Evolutionary conservation across 805 yeast species (phyloP).

Genomic region (Kuraishia cidri): DNA sequence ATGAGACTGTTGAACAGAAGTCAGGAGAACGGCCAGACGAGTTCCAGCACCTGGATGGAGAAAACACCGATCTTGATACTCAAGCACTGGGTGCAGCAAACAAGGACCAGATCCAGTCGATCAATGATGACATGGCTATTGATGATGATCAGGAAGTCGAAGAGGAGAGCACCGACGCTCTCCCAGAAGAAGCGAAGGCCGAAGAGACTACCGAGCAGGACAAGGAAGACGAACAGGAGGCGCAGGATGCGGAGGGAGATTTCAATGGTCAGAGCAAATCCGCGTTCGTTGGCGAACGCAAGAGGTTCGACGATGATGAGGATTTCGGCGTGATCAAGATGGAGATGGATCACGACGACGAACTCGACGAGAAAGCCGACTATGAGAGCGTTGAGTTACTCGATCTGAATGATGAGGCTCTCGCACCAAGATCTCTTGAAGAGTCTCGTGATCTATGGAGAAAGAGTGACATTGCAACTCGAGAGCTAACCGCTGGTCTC

Average conservation of each 20-base stretch:
- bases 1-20: slow-evolving; percentile 38
- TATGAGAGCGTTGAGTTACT: slow-evolving; percentile 9
- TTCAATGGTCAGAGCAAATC: slow-evolving; percentile 40
- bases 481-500: slow-evolving; percentile 76
- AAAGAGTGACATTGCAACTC: slow-evolving; percentile 74
- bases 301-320: slow-evolving; percentile 25
- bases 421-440: slow-evolving; percentile 43
- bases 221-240: slow-evolving; percentile 16
- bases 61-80: slow-evolving; percentile 67
- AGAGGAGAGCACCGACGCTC: slow-evolving; percentile 14
- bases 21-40: slow-evolving; percentile 75
- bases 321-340: slow-evolving; percentile 15
- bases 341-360: slow-evolving; percentile 22
- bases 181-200: background rate
- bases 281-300: slow-evolving; percentile 41
- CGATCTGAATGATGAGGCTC: slow-evolving; percentile 14
- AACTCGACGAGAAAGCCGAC: slow-evolving; percentile 12
- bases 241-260: slow-evolving; percentile 27
- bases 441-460: slow-evolving; percentile 79
- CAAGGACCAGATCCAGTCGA: slow-evolving; percentile 65
- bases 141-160: slow-evolving; percentile 51
- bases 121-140: slow-evolving; percentile 75
- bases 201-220: slow-evolving; percentile 8
- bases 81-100: slow-evolving; percentile 92
- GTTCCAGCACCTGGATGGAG: slow-evolving; percentile 77